phyloP scores from a whole-genome alignment of 2,329 filamentous ascomycete species.

The Trichophyton verrucosum region DNA sequence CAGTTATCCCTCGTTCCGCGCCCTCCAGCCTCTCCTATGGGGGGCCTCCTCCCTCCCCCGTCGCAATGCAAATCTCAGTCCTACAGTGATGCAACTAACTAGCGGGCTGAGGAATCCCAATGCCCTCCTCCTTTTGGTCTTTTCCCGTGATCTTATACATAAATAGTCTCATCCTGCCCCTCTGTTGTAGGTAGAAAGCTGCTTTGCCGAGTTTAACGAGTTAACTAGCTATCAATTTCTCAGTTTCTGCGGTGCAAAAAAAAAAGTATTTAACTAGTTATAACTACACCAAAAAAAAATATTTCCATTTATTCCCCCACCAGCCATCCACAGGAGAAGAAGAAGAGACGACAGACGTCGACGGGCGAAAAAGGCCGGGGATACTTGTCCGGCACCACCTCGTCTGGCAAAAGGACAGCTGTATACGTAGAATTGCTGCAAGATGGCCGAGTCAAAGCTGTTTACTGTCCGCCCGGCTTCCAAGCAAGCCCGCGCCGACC shows the following conservation, averaged over 20 bases:
- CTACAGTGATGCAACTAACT: background rate
- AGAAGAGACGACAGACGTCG: too few species aligned
- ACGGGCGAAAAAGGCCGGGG: too few species aligned
- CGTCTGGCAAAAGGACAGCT: background rate
- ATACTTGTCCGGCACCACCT: background rate
- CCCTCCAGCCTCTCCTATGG: background rate
- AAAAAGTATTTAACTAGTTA: too few species aligned
- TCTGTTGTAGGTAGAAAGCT: background rate
- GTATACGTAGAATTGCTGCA: background rate
- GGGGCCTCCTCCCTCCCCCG: background rate
- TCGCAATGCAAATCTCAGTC: background rate
- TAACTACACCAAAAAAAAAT: too few species aligned
- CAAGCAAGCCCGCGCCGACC: slow-evolving; percentile 34
- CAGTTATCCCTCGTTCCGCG: background rate
- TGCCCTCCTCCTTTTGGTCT: background rate
- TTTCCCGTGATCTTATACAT: background rate
- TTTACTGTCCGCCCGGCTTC: slow-evolving; percentile 46
- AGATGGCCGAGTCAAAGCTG: slow-evolving; percentile 4
- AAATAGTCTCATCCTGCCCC: background rate
- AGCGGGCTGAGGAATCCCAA: background rate
- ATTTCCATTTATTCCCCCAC: too few species aligned
- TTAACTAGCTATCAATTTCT: too few species aligned
- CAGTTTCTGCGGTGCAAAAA: too few species aligned
- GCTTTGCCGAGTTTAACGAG: too few species aligned
- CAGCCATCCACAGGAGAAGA: too few species aligned